Evolutionary conservation across 768 basidiomycete genomes (phyloP), one percentile per base, ranked within the genome.

Genomic region (Phanerodontia chrysosporium): DNA sequence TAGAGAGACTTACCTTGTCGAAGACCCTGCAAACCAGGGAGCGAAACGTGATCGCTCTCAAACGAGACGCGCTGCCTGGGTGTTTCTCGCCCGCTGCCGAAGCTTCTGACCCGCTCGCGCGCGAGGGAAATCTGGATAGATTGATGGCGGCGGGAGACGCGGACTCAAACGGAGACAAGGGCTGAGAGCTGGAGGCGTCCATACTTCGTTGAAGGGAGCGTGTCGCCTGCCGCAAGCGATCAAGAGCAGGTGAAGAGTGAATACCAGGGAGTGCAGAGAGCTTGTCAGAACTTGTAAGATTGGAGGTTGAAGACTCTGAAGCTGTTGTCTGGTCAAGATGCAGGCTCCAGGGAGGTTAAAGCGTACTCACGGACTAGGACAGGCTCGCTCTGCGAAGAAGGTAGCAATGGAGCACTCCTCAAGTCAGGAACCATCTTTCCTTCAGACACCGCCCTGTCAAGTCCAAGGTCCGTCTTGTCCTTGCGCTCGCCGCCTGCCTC

Each of bases 51-150:
- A 51, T 84, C 83, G 59, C 78, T 81, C 29, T 87, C 85, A 21
- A 83, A 82, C 0, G 82, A 83, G 35, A 83, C 76, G 42, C 81
- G 78, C 60, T 81, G 82, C 36, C 70, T 74, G 2, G 83, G 77
- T 2, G 78, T 80, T 7, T 76, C 78, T 53, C 72, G 76, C 18
- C 75, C 0, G 67, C 60, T 7, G 28, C 32, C 2, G 78, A 76
- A 7, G 71, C 69, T 5, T 81, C 78, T 1, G 77, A 73, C 14
- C 66, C 59, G 46, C 66, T 70, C 29, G 67, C 61, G 7, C 61
- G 67, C 12, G 49, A 66, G 58, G 22, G 68, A 61, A 61, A 56
- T 64, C 22, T 57, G 57, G 30, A 48, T 65, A 62, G 30, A 63
- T 14, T 51, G 62, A 48, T 67, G 72, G 44, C 66, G 55, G 30